phyloP scores from a whole-genome alignment of 2,329 filamentous ascomycete genomes.

The Phaeophleospora eucalypticola region DNA sequence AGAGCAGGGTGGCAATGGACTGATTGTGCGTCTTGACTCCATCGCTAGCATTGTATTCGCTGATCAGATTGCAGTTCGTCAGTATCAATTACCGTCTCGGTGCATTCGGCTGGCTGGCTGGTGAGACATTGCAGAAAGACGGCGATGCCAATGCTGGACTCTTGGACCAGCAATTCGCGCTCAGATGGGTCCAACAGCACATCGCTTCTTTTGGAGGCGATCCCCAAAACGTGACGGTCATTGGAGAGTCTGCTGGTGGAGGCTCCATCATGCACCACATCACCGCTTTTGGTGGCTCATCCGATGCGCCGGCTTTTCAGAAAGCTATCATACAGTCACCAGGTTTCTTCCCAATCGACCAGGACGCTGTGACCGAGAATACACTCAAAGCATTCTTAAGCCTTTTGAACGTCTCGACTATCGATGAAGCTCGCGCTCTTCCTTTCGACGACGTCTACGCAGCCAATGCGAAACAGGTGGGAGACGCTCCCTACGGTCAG shows the following conservation, averaged over 20 bases:
- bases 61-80: conserved; percentile 31
- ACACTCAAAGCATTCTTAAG: conserved; percentile 39
- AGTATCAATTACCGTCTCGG: conserved; percentile 48
- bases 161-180: conserved; percentile 51
- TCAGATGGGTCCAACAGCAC: conserved; percentile 55
- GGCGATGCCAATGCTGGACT: conserved; percentile 49
- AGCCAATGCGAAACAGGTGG: conserved; percentile 44
- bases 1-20: conserved; percentile 5
- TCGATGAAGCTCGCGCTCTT: conserved; percentile 43
- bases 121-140: conserved; percentile 39
- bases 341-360: conserved; percentile 38
- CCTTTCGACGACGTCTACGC: conserved; percentile 38
- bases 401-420: conserved; percentile 40
- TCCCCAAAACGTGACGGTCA: conserved; percentile 35
- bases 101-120: conserved; percentile 47
- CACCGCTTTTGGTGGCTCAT: conserved; percentile 44
- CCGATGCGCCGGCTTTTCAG: conserved; percentile 41
- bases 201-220: conserved; percentile 48
- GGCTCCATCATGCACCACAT: conserved; percentile 55
- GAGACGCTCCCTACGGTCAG: conserved; percentile 38
- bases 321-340: conserved; percentile 47
- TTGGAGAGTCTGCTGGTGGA: conserved; percentile 51
- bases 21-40: conserved; percentile 16
- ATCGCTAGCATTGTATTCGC: not conserved
- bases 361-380: conserved; percentile 37